Conservation (phyloP, 2,329 filamentous ascomycete genomes). For the Trichoderma polysporum region DNA sequence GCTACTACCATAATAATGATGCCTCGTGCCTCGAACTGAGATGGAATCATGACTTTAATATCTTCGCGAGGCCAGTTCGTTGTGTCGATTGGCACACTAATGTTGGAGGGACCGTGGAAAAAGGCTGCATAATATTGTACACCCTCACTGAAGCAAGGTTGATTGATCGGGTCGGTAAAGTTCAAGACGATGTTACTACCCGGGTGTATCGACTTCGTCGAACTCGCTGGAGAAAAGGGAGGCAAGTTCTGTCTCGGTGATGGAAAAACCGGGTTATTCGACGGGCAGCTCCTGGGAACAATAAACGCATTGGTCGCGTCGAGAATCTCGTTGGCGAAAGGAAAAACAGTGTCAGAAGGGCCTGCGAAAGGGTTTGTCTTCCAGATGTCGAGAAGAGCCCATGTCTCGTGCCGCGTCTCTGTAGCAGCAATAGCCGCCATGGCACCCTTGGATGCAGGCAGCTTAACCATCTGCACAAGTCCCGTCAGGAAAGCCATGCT, state of each 20-base stretch:
- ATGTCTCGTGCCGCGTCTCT: conserved; percentile 6
- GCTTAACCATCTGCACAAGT: not conserved
- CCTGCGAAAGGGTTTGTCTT: not conserved
- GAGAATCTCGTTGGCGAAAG: not conserved
- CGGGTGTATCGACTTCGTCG: not conserved
- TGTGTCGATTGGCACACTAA: not conserved
- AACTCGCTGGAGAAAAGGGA: not conserved
- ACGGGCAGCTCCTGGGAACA: not conserved
- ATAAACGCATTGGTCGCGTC: not conserved
- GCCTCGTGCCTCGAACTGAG: not conserved
- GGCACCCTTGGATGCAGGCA: not conserved
- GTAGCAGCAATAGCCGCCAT: not conserved
- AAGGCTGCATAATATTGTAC: not conserved
- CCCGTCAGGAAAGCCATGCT: conserved; percentile 3
- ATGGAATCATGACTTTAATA: not conserved
- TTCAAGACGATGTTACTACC: not conserved
- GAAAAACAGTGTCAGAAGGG: not conserved
- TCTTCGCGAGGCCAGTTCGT: not conserved
- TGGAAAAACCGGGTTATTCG: not conserved
- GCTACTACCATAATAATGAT: not conserved
- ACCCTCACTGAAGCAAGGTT: not conserved
- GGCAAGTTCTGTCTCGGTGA: not conserved
- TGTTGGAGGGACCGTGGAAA: not conserved
- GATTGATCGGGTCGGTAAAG: not conserved
- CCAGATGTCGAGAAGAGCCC: not conserved